Evolutionary conservation across 2,329 filamentous ascomycete species (phyloP).

Genomic region (Aspergillus eucalypticola): DNA sequence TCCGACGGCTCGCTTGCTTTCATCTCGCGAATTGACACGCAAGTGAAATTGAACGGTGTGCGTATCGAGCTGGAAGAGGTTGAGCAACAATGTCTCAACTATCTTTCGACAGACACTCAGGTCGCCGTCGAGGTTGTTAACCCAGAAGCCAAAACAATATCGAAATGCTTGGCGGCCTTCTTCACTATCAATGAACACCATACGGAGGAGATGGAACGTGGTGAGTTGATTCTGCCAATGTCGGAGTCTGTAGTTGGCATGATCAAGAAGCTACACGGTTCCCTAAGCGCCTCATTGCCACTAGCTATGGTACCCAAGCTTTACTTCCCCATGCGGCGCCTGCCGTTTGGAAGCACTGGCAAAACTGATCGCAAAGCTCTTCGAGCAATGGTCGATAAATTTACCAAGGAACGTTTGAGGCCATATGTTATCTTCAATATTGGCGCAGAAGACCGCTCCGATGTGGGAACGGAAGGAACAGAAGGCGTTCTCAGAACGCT

Average conservation of each 20-base stretch:
- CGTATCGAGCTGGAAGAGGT: slow-evolving; percentile 50
- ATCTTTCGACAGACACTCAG: slow-evolving; percentile 38
- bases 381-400: slow-evolving; percentile 37
- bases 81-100: slow-evolving; percentile 44
- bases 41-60: slow-evolving; percentile 47
- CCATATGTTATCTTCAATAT: slow-evolving; percentile 30
- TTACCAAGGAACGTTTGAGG: slow-evolving; percentile 37
- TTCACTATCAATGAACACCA: slow-evolving; percentile 29
- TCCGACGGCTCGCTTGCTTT: slow-evolving; percentile 36
- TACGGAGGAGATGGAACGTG: not conserved
- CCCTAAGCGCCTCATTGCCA: slow-evolving; percentile 33
- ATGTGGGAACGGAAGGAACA: slow-evolving; percentile 27
- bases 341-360: slow-evolving; percentile 46
- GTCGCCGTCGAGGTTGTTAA: slow-evolving; percentile 47
- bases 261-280: slow-evolving; percentile 29
- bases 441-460: slow-evolving; percentile 25
- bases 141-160: slow-evolving; percentile 32
- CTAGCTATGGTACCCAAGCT: slow-evolving; percentile 48
- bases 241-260: slow-evolving; percentile 24
- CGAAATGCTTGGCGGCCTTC: slow-evolving; percentile 37
- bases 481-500: slow-evolving; percentile 35
- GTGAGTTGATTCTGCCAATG: slow-evolving; percentile 28
- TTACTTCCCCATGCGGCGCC: slow-evolving; percentile 44
- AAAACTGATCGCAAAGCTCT: slow-evolving; percentile 46
- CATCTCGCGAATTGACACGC: slow-evolving; percentile 36